Evolutionary conservation across 1,139 yeast species (phyloP), one percentile per base, ranked within the genome.

Genomic region (Blastobotrys buckinghamii): DNA sequence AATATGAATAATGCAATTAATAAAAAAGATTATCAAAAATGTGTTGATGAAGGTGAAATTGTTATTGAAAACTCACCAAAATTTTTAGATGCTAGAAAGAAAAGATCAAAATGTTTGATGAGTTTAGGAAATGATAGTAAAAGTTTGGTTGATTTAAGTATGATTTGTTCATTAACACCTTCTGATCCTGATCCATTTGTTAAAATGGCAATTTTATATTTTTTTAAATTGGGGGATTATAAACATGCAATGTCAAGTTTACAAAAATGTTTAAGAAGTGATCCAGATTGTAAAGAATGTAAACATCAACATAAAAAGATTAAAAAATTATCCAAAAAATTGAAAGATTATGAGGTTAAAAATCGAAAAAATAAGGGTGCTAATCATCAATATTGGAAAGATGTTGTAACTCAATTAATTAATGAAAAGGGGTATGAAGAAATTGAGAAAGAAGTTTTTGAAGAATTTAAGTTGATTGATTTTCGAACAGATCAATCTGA

Each of bases 261-360:
- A 37, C 76, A 81, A 54, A 73, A 73, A 53, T 86, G 95, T 61
- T 69, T 86, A 47, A 77, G 83, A 55, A 76, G 76, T 43, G 86
- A 87, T 62, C 84, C 85, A 58, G 95, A 84, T 50, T 74, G 72
- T 55, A 68, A 69, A 40, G 63, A 60, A 5, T 84, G 94, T 64
- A 78, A 80, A 29, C 61, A 60, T 35, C 58, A 72, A 2, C 66
- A 79, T 49, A 79, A 76, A 55, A 67, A 69, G 33, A 75, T 78
- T 53, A 70, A 77, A 29, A 66, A 70, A 37, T 61, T 62, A 20
- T 62, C 67, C 44, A 68, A 67, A 54, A 49, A 53, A 45, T 50
- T 69, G 15, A 50, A 49, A 53, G 37, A 45, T 54, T 42, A 48
- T 48, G 38, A 46, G 54, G 37, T 32, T 22, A 47, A 50, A 27